phyloP scores from a whole-genome alignment of 2,329 filamentous ascomycete species.

The Hypoxylon sp. region DNA sequence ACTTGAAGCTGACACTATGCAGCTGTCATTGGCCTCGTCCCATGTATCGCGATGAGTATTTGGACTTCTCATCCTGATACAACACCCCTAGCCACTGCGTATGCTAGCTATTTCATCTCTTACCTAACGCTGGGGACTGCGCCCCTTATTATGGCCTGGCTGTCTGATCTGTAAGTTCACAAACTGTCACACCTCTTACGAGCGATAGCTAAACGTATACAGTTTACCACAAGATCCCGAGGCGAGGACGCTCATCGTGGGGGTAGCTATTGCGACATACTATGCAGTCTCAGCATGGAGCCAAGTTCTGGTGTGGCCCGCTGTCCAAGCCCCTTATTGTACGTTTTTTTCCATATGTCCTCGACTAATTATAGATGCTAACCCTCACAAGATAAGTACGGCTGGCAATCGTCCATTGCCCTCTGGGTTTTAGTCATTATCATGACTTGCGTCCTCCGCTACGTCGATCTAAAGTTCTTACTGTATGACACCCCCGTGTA shows the following conservation, averaged over 20 bases:
- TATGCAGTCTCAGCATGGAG: slow-evolving; percentile 65
- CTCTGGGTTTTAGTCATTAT: slow-evolving; percentile 59
- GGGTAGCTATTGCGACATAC: slow-evolving; percentile 62
- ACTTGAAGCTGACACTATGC: not conserved
- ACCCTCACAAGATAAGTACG: slow-evolving; percentile 55
- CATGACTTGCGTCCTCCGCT: slow-evolving; percentile 59
- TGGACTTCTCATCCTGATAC: slow-evolving; percentile 61
- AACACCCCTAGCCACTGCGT: slow-evolving; percentile 60
- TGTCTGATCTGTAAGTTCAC: slow-evolving; percentile 55
- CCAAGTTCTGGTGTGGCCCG: slow-evolving; percentile 65
- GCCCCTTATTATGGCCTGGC: slow-evolving; percentile 65
- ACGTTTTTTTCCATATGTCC: slow-evolving; percentile 35
- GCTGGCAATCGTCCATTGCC: slow-evolving; percentile 62
- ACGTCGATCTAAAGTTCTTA: slow-evolving; percentile 59
- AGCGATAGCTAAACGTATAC: slow-evolving; percentile 2
- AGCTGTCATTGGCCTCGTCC: slow-evolving; percentile 60
- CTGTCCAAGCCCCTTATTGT: slow-evolving; percentile 63
- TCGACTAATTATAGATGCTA: not conserved
- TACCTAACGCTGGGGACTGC: slow-evolving; percentile 63
- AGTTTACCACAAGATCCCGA: slow-evolving; percentile 62
- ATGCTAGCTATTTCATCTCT: slow-evolving; percentile 65
- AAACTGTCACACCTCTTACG: slow-evolving; percentile 5
- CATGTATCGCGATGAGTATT: slow-evolving; percentile 65
- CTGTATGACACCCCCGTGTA: slow-evolving; percentile 39
- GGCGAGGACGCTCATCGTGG: slow-evolving; percentile 61